These are phyloP conservation scores for Papiliotrema fonsecae DNA, from an alignment of 1,284 basidiomycete species.

Conservation along the genomic window DNA sequence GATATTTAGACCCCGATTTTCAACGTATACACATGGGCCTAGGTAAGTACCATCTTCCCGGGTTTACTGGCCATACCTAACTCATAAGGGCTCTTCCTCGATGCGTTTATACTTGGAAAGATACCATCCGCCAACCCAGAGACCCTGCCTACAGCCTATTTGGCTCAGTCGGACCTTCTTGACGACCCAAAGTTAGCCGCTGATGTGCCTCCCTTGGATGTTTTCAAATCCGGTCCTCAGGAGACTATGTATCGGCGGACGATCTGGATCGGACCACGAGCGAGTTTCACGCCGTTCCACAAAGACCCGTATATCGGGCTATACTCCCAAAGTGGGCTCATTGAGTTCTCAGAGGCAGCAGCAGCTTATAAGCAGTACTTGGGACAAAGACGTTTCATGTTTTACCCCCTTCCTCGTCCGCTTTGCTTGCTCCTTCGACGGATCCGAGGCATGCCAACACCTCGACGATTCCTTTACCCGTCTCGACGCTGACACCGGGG, in stretches of 20 bases:
- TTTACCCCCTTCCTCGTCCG: constrained; percentile 26
- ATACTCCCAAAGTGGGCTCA: constrained; percentile 38
- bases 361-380: constrained; percentile 15
- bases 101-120: constrained; percentile 36
- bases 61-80: background rate
- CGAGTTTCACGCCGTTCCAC: constrained; percentile 42
- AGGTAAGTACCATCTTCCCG: constrained; percentile 17
- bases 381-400: constrained; percentile 39
- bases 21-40: constrained; percentile 37
- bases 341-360: background rate
- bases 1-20: constrained; percentile 37
- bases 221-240: constrained; percentile 23
- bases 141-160: constrained; percentile 34
- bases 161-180: constrained; percentile 40
- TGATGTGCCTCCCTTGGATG: constrained; percentile 24
- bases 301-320: constrained; percentile 41
- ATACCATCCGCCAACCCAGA: constrained; percentile 28
- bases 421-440: constrained; percentile 18
- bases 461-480: constrained; percentile 31
- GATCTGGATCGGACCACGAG: constrained; percentile 39
- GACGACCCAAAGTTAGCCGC: constrained; percentile 16
- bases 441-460: constrained; percentile 28
- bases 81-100: constrained; percentile 37
- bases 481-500: constrained; percentile 16
- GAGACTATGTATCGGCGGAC: constrained; percentile 34